Evolutionary conservation across 2,329 filamentous ascomycete species (phyloP), one percentile per base, ranked within the genome.

Genomic region (Purpureocillium lavendulum): DNA sequence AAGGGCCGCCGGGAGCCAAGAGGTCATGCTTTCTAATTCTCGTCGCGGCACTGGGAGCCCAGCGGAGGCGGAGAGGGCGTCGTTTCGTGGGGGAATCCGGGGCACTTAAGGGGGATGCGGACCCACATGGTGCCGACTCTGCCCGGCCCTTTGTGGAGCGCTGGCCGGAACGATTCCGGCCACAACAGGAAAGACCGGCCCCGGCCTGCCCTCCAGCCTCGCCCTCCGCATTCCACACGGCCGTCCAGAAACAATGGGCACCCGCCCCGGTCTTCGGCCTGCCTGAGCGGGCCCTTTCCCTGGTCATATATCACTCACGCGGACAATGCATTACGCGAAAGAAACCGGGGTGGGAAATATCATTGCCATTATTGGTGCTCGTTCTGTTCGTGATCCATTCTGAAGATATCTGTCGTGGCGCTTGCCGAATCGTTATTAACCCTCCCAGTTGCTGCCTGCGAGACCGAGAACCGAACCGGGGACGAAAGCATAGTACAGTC

Each of bases 91-190:
- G 41, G 40, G 35, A 37, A 38, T 21, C 33, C 44, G 35, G 44
- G 30, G 34, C 31, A 40, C 39, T 42, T 43, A 36, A 38, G 18
- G 33, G 36, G 14, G 13, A 32, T 5, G 8, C 7, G 14, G 44
- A 24, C 43, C 46, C 46, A 45, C 47, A 35, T 36, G 30, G 30
- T 49, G 43, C 50, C 52, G 49, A 45, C 29, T 46, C 41, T 50
- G 52, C 43, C 48, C 48, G 49, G 44, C 45, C 43, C 41, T 34
- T 15, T 31, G 40, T 49, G 52, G 48, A 43, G 34, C 40, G 35
- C 40, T 56, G 56, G 56, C 56, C 56, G 57, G 56, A 59, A 59
- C 38, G 2, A 36, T 59, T 59, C 57, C 57, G 57, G 57, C 57
- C 29, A 36, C 34, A 12, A 15, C 3, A 4, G 12, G 13, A 11